phyloP scores from a whole-genome alignment of 2,329 filamentous ascomycete species.

The Botryotinia convoluta region DNA sequence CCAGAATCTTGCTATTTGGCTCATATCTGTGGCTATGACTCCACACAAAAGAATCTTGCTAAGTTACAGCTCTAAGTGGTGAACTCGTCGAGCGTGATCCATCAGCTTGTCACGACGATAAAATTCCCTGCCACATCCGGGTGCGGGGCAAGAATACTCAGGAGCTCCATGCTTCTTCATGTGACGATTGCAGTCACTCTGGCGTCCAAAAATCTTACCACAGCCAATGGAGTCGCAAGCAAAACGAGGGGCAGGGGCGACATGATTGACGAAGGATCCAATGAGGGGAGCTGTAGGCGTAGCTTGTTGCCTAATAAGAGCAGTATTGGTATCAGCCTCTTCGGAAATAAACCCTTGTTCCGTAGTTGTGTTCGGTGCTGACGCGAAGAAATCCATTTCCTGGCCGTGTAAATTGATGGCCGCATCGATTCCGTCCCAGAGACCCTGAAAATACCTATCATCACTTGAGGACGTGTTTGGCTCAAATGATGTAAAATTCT shows the following conservation, averaged over 20 bases:
- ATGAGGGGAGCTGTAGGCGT: background rate
- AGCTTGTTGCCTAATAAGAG: background rate
- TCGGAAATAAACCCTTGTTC: background rate
- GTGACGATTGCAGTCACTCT: background rate
- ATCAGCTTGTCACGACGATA: background rate
- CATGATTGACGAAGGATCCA: background rate
- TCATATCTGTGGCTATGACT: background rate
- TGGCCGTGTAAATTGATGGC: background rate
- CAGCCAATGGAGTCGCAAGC: background rate
- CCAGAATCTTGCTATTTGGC: background rate
- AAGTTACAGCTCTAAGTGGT: background rate
- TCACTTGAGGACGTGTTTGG: background rate
- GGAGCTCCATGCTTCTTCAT: background rate
- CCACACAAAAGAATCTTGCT: too few species aligned
- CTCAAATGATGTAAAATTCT: background rate
- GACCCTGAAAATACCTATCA: background rate
- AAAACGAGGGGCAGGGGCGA: background rate
- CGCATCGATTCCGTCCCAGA: background rate
- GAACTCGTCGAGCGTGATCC: background rate
- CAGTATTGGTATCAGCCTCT: background rate
- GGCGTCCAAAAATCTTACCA: background rate
- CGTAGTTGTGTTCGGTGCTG: background rate
- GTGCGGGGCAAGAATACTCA: background rate
- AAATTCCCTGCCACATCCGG: background rate
- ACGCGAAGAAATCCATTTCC: background rate